phyloP scores from a whole-genome alignment of 176 grass and related monocot species.

The Ensete ventricosum region DNA sequence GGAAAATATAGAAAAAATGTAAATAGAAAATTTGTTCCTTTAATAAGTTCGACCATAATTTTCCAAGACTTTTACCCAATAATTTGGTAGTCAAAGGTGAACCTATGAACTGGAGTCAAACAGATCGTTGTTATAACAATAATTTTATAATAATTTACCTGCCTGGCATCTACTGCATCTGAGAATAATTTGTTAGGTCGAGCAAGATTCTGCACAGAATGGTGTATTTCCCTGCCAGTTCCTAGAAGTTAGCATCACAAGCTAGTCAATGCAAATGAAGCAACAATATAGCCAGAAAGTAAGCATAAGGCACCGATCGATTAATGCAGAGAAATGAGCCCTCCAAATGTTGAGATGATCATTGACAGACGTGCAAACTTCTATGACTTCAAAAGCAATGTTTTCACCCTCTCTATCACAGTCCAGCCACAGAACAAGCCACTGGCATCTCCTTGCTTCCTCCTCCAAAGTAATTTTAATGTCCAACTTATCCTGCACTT shows the following conservation, averaged over 20 bases:
- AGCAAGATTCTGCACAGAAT: slow-evolving; percentile 73
- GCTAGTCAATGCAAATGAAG: slow-evolving; percentile 5
- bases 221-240: slow-evolving; percentile 79
- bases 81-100: neutral
- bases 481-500: slow-evolving; percentile 74
- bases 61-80: neutral
- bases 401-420: slow-evolving; percentile 99
- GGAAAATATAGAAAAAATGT: slow-evolving; percentile 18
- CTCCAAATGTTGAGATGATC: slow-evolving; percentile 67
- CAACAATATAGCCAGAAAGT: neutral
- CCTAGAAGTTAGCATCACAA: slow-evolving; percentile 12
- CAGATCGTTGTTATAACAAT: neutral
- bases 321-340: slow-evolving; percentile 92
- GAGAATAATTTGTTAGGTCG: slow-evolving; percentile 91
- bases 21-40: neutral
- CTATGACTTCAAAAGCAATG: slow-evolving; percentile 88
- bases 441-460: slow-evolving; percentile 76
- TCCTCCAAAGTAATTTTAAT: slow-evolving; percentile 89
- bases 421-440: slow-evolving; percentile 95
- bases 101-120: neutral
- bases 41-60: neutral
- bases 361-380: slow-evolving; percentile 65
- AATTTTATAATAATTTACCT: slow-evolving; percentile 23
- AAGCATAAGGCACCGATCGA: slow-evolving; percentile 54
- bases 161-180: slow-evolving; percentile 91